Conservation (phyloP, 352 stramenopile species). For the Phytophthora cajani region DNA sequence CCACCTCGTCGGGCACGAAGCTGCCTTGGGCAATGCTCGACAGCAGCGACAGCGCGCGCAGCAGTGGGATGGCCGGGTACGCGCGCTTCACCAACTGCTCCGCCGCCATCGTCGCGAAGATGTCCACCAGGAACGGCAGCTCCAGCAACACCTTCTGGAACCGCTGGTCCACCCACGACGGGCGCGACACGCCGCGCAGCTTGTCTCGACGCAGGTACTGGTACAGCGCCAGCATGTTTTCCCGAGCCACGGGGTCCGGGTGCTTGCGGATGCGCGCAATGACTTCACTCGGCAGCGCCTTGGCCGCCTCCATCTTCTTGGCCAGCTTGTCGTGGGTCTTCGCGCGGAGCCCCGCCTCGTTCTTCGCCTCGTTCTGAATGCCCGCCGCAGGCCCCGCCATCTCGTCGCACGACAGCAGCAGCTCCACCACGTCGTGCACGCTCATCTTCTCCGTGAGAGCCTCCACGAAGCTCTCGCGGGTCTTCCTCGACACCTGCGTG, state of each 20-base stretch:
- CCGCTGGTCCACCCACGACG: constrained; percentile 69
- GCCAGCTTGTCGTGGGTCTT: constrained; percentile 82
- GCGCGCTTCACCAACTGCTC: constrained; percentile 77
- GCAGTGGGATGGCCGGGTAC: constrained; percentile 59
- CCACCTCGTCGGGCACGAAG: constrained; percentile 66
- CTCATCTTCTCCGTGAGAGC: constrained; percentile 76
- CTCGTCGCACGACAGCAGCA: constrained; percentile 78
- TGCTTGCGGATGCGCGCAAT: constrained; percentile 84
- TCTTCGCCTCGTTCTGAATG: constrained; percentile 43
- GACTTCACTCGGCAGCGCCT: constrained; percentile 62
- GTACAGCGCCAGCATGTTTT: constrained; percentile 88
- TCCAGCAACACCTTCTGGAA: constrained; percentile 77
- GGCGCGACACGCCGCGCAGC: constrained; percentile 67
- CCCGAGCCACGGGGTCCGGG: constrained; percentile 64
- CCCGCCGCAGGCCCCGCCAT: constrained; percentile 60
- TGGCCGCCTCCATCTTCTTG: constrained; percentile 83
- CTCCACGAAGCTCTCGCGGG: constrained; percentile 51
- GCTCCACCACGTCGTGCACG: constrained; percentile 80
- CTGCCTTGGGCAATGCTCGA: constrained; percentile 76
- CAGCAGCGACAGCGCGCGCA: constrained; percentile 68
- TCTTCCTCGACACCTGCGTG: constrained; percentile 66
- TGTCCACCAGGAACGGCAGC: constrained; percentile 81
- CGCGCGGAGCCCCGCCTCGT: constrained; percentile 56
- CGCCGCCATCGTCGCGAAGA: constrained; percentile 65
- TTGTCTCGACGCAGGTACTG: constrained; percentile 80